A percentile compares a stretch with the other conserved stretches of the same genome.
Evolutionary conservation across 164 flowering plant genomes (phyloP).

Genomic region (Umbilicus rupestris): DNA sequence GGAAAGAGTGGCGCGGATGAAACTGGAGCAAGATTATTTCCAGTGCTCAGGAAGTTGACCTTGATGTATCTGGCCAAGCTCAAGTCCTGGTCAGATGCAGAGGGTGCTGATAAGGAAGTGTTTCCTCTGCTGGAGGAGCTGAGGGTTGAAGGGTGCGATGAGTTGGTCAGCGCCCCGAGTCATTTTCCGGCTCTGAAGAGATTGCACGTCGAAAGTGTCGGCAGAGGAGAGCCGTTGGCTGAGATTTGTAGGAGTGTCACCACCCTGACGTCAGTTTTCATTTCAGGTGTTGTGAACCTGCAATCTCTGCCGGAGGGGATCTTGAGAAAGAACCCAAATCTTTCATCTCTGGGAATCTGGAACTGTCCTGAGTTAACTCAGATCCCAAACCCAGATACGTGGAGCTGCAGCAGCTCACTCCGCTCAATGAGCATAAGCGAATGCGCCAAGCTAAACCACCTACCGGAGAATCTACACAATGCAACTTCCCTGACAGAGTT

Average conservation of each 20-base stretch:
- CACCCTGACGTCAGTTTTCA: constrained; percentile 9
- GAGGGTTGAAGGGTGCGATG: neutral
- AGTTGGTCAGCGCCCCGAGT: constrained; percentile 2
- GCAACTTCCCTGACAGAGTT: constrained; percentile 2
- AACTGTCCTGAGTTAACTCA: neutral
- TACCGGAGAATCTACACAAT: constrained; percentile 3
- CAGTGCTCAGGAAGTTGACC: constrained; percentile 10
- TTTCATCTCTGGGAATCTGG: neutral
- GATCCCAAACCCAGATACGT: neutral
- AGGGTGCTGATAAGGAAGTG: neutral
- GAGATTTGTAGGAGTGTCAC: neutral
- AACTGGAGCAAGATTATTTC: constrained; percentile 7
- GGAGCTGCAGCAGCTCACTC: constrained; percentile 10
- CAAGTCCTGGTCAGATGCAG: constrained; percentile 15
- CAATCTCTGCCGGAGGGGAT: constrained; percentile 1
- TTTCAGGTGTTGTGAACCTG: neutral
- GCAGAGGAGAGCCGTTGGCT: constrained; percentile 4
- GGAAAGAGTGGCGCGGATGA: neutral
- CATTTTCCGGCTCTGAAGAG: constrained; percentile 6
- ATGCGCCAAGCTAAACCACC: neutral
- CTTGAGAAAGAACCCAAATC: constrained; percentile 8
- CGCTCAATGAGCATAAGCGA: neutral
- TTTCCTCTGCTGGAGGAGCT: constrained; percentile 16
- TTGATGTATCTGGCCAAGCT: constrained; percentile 4
- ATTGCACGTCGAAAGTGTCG: neutral